These are phyloP conservation scores for Corymbia citriodora DNA, from an alignment of 441 rosid genomes.

Conservation along the genomic window DNA sequence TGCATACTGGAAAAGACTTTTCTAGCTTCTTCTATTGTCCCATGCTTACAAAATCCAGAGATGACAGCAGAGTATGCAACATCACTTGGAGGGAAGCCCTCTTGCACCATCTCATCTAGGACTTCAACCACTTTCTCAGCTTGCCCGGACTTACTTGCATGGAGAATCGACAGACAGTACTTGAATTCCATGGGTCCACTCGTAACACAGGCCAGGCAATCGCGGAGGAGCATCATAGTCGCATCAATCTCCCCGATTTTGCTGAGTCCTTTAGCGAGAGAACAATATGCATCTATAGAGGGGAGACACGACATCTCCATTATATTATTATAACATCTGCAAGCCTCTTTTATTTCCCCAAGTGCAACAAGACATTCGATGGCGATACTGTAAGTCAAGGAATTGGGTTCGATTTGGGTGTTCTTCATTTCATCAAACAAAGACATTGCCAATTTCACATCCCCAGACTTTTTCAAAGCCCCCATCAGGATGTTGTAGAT, in stretches of 20 bases:
- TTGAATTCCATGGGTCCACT: conserved; percentile 80
- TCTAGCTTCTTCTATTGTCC: conserved; percentile 71
- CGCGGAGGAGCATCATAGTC: conserved; percentile 75
- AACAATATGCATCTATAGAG: conserved; percentile 56
- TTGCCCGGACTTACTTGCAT: conserved; percentile 47
- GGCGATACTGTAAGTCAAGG: conserved; percentile 49
- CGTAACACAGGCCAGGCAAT: conserved; percentile 65
- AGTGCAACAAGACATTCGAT: conserved; percentile 42
- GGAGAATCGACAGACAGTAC: conserved; percentile 51
- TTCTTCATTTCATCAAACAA: conserved; percentile 51
- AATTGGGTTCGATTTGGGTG: conserved; percentile 40
- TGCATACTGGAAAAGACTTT: conserved; percentile 59
- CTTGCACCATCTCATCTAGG: conserved; percentile 67
- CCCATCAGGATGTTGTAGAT: conserved; percentile 66
- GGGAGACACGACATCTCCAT: conserved; percentile 64
- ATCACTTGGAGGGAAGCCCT: conserved; percentile 50
- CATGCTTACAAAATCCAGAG: conserved; percentile 72
- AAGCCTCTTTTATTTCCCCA: conserved; percentile 48
- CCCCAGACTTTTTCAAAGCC: conserved; percentile 43
- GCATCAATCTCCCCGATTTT: conserved; percentile 79
- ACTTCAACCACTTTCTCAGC: conserved; percentile 63
- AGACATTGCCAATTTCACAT: conserved; percentile 49
- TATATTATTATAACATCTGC: conserved; percentile 64
- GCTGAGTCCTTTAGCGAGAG: conserved; percentile 71
- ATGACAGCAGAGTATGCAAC: conserved; percentile 61